Percentiles rank a stretch among this genome's conserved stretches.
Conservation (phyloP, 148 eudicot species). For the Spergularia marina region DNA sequence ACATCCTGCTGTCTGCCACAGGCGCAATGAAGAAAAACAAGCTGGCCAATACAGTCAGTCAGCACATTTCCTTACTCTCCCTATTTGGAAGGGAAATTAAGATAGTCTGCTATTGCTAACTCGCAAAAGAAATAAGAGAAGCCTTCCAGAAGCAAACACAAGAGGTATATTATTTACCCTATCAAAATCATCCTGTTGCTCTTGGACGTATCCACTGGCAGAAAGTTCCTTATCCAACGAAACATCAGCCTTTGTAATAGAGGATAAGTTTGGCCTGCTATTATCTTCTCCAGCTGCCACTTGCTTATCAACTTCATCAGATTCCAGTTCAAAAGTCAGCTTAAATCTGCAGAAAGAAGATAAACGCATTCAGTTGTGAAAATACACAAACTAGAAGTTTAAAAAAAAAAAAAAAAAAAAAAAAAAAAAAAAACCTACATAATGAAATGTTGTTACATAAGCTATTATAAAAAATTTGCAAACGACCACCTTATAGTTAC, state of each 20-base stretch:
- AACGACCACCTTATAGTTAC: not conserved
- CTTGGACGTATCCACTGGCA: constrained; percentile 36
- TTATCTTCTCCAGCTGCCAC: constrained; percentile 46
- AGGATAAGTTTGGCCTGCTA: constrained; percentile 61
- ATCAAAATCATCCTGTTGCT: constrained; percentile 29
- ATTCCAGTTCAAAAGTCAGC: constrained; percentile 49
- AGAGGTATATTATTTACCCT: constrained; percentile 29
- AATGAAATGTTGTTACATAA: not conserved
- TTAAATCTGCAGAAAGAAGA: constrained; percentile 49
- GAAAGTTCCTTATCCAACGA: constrained; percentile 35
- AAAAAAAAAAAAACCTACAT: not conserved
- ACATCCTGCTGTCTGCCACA: not conserved
- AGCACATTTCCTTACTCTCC: no score
- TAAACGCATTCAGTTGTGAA: not conserved
- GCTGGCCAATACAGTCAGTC: no score
- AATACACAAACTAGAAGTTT: no score
- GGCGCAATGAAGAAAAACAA: no score
- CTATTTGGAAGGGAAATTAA: not conserved
- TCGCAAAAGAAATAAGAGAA: not conserved
- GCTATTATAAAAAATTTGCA: not conserved
- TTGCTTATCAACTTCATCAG: constrained; percentile 50
- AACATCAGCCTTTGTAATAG: constrained; percentile 40
- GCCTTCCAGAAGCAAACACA: not conserved
- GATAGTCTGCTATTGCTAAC: not conserved
- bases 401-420: not conserved